Evolutionary conservation across 2,329 filamentous ascomycete genomes (phyloP), one percentile per base, ranked within the genome.

Genomic region (Tricladium varicosporioides): DNA sequence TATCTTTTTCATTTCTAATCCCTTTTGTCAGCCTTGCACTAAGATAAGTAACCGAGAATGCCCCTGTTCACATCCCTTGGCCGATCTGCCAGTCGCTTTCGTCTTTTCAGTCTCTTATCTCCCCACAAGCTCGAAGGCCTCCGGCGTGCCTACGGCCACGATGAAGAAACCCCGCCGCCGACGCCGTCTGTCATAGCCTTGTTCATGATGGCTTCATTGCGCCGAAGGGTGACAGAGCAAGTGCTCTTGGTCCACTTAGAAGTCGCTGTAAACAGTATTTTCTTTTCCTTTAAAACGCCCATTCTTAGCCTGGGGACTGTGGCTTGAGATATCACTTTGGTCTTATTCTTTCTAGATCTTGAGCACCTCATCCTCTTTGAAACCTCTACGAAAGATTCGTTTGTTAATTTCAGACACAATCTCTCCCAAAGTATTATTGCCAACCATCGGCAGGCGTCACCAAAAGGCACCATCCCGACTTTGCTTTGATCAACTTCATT

Each of bases 91-190:
- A 27, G 22, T 27, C 22, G 22, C 7, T 27, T 27, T 27, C 58
- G 53, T 55, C 55, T 57, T 40, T 51, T 48, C 27, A 14, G 33
- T n/a, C 32, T 44, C 60, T 60, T 62, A 62, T 62, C 60, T 55
- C 14, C 44, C 31, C 36, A 22, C 48, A 40, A n/a, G 18, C 27
- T 52, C 32, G 27, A 13, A 18, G 56, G 61, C 61, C 61, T 63
- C 46, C 59, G 59, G 61, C 61, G 36, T 49, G 61, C 61, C 59
- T 59, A 57, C 61, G 61, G 59, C 57, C 48, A 43, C 44, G 16
- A 36, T 51, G 47, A 45, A 53, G 51, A 57, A 57, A 33, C 48
- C 51, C 48, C 32, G 19, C 16, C 15, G 19, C 14, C 50, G 16
- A 50, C 50, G 56, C 47, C 57, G 57, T 36, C 59, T 51, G 49